These are phyloP conservation scores for Sporothrix dimorphospora DNA, from an alignment of 2,329 filamentous ascomycete genomes.

Conservation along the genomic window DNA sequence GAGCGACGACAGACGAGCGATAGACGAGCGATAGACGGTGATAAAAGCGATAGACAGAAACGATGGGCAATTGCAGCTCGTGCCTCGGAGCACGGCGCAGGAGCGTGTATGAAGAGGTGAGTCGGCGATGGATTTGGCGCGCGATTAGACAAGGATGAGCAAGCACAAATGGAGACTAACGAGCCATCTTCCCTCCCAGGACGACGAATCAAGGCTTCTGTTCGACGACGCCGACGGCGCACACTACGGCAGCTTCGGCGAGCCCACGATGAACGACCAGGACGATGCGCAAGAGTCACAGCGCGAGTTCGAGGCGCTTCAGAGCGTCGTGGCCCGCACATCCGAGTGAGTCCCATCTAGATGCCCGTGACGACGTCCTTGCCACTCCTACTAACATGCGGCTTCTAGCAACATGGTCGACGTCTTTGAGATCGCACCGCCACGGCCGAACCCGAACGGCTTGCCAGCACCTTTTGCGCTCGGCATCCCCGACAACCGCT, in stretches of 20 bases:
- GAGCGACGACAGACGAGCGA: not conserved
- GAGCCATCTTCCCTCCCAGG: slow-evolving; percentile 42
- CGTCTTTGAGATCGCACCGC: slow-evolving; percentile 66
- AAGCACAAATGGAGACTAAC: not conserved
- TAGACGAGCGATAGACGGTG: not conserved
- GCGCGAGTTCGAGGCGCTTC: slow-evolving; percentile 66
- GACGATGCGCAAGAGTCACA: slow-evolving; percentile 65
- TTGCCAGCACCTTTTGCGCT: slow-evolving; percentile 50
- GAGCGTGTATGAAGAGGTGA: slow-evolving; percentile 60
- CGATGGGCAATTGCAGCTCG: slow-evolving; percentile 65
- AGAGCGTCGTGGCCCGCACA: slow-evolving; percentile 65
- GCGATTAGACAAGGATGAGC: not conserved
- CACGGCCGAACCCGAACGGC: slow-evolving; percentile 47
- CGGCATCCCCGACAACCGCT: slow-evolving; percentile 58
- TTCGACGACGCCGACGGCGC: slow-evolving; percentile 63
- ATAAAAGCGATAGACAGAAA: not conserved
- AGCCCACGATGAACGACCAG: slow-evolving; percentile 57
- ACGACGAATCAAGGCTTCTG: slow-evolving; percentile 61
- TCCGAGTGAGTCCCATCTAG: too few species aligned
- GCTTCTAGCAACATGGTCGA: slow-evolving; percentile 71
- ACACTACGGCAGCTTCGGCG: slow-evolving; percentile 66
- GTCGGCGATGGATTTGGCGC: slow-evolving; percentile 28
- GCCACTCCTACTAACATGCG: too few species aligned
- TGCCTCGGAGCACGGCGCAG: slow-evolving; percentile 58
- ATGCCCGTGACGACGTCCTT: too few species aligned